Conservation (phyloP, 1,139 yeast species). For the Suhomyces ambrosiae region DNA sequence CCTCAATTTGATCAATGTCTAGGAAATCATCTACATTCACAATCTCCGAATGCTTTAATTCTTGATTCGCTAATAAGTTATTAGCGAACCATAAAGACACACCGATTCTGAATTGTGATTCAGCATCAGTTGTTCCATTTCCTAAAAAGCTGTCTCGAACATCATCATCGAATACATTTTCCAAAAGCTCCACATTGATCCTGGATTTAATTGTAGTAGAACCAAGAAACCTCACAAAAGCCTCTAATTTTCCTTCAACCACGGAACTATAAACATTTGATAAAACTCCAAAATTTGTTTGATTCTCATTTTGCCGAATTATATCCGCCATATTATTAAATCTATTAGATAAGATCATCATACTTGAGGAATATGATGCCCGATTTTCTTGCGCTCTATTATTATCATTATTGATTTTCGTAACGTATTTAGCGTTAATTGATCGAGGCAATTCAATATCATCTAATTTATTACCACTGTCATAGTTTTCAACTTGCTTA, state of each 20-base stretch:
- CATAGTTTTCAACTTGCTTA: neutral
- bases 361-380: conserved; percentile 20
- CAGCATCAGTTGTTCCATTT: neutral
- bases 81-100: conserved; percentile 38
- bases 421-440: conserved; percentile 36
- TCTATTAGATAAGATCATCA: conserved; percentile 22
- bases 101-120: conserved; percentile 9
- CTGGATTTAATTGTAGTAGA: neutral
- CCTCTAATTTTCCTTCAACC: conserved; percentile 12
- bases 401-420: conserved; percentile 14
- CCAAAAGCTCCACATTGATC: conserved; percentile 6
- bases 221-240: conserved; percentile 12
- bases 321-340: conserved; percentile 11
- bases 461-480: conserved; percentile 31
- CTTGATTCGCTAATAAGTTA: conserved; percentile 12
- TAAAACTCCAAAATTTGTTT: conserved; percentile 6
- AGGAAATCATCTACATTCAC: conserved; percentile 28
- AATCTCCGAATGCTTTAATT: conserved; percentile 2
- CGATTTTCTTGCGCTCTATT: conserved; percentile 4
- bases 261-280: conserved; percentile 11
- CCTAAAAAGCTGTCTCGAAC: neutral
- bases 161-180: conserved; percentile 12
- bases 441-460: conserved; percentile 43
- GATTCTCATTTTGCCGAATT: neutral
- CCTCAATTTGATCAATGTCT: conserved; percentile 19